Evolutionary conservation across 2,329 filamentous ascomycete genomes (phyloP), one percentile per base, ranked within the genome.

Genomic region (Mariannaea sp.): DNA sequence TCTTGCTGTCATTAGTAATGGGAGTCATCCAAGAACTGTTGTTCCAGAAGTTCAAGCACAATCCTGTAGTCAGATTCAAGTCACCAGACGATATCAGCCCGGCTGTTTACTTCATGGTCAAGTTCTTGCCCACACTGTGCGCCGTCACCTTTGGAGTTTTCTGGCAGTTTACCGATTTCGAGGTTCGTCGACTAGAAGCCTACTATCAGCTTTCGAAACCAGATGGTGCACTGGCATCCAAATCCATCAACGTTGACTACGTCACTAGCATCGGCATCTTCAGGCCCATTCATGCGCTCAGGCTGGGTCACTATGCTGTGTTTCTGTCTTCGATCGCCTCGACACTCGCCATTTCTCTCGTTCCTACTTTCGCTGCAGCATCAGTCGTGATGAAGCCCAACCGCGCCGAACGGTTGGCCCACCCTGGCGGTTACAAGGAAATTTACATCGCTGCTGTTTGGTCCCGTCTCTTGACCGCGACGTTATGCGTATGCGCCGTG

Each of bases 171-270:
- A 82, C 80, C 30, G 84, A 87, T 68, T 84, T 85, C 54, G 84
- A 87, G 60, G 83, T 88, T 2, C 83, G 81, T 64, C 79, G 85
- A n/a, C 70, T 87, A 22, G 85, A 88, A 66, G 81, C 85, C 0
- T 88, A 82, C 61, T 85, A 86, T 59, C 85, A 88, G 66, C 74
- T 88, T 43, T 86, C 84, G 3, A 82, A 78, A 57, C 73, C 78
- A 3, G 77, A 77, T 3, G 85, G 85, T 12, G 83, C 85, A 1
- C 70, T 85, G 16, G 85, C 85, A 0, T 80, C 80, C 32, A 81
- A 84, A 65, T 88, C 85, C 0, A 80, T 91, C 64, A 90, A 90
- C 58, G 86, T 89, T 56, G 86, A 90, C 68, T 91, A 91, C 55
- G 78, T 89, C 38, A 89, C 87, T 5, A 80, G 83, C 60, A 82